Evolutionary conservation across 2,329 filamentous ascomycete genomes (phyloP), one percentile per base, ranked within the genome.

Genomic region (Huntiella omanensis): DNA sequence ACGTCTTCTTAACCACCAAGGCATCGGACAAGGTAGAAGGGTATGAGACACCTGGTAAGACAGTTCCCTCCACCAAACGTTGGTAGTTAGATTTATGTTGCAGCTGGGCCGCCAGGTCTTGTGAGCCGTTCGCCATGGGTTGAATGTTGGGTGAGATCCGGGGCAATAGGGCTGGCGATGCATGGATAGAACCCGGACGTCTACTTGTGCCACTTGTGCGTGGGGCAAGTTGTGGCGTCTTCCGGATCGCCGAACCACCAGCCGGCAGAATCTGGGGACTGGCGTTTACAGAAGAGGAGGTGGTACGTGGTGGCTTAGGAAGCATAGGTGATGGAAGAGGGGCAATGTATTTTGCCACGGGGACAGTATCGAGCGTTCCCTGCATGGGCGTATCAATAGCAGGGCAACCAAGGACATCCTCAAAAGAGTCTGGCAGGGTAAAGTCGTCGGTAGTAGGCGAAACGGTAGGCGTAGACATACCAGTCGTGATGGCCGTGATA

Each of bases 71-170:
- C 8, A 98, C 65, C 34, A 98, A 91, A 55, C 95, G 93, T 57
- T 96, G 88, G 56, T 98, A 98, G 57, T 98, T 98, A 2, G 88
- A 96, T 60, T 96, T 96, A 12, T 83, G 85, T 33, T 87, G 83
- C 22, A 98, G 70, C 39, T 96, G 71, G n/a, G 74, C 78, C 0
- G 75, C 70, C 1, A 73, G 69, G 53, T 76, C 72, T 53, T 77
- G 74, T 4, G 66, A 67, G 1, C 71, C 66, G 48, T 69, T 62
- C 15, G 86, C 85, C 40, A 95, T 70, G 7, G 91, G 88, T 59
- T 94, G 93, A 60, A 98, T 94, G 59, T 77, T 93, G 3, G 88
- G 91, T 19, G 87, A 95, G 51, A 96, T 95, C 59, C 76, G 83
- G 2, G 91, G 91, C 22, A 84, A 69, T 33, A 96, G 62, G 12